Evolutionary conservation across 176 grass and related monocot genomes (phyloP).

Genomic region (Cenchrus fungigraminus): DNA sequence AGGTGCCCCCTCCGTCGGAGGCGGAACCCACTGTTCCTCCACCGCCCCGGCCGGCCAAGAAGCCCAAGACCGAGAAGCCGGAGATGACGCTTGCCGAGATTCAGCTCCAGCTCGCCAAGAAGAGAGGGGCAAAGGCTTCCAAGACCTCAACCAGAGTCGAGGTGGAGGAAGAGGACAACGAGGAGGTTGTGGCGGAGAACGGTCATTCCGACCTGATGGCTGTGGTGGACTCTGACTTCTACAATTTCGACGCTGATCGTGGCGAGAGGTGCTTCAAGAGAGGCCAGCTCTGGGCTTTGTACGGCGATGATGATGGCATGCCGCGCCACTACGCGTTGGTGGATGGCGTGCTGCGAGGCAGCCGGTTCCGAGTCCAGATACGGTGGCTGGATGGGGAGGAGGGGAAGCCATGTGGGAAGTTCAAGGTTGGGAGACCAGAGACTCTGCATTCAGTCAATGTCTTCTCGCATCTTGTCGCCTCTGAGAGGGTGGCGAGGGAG

Average conservation of each 20-base stretch:
- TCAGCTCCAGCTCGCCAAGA: slow-evolving; percentile 64
- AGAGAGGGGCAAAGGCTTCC: slow-evolving; percentile 33
- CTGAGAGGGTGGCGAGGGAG: slow-evolving; percentile 61
- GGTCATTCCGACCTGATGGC: slow-evolving; percentile 57
- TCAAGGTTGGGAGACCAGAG: slow-evolving; percentile 68
- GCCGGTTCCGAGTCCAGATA: slow-evolving; percentile 52
- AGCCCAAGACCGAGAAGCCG: slow-evolving; percentile 31
- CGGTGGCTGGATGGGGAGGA: slow-evolving; percentile 73
- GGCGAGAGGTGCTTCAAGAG: slow-evolving; percentile 74
- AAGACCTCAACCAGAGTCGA: slow-evolving; percentile 23
- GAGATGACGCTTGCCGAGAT: slow-evolving; percentile 89
- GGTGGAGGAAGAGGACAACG: slow-evolving; percentile 16
- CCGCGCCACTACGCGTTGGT: slow-evolving; percentile 74
- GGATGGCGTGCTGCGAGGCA: slow-evolving; percentile 45
- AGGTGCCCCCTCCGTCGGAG: slow-evolving; percentile 57
- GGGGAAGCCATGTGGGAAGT: slow-evolving; percentile 63
- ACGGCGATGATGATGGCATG: slow-evolving; percentile 90
- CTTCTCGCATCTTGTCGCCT: slow-evolving; percentile 74
- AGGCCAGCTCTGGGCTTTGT: slow-evolving; percentile 94
- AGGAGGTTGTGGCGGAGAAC: slow-evolving; percentile 27
- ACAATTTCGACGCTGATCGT: slow-evolving; percentile 81
- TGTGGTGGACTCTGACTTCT: slow-evolving; percentile 93
- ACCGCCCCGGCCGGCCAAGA: slow-evolving; percentile 40
- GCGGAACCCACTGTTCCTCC: not conserved
- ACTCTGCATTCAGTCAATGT: slow-evolving; percentile 74